Conservation (phyloP, 2,329 filamentous ascomycete species). For the Chaetomiaceae sp. region DNA sequence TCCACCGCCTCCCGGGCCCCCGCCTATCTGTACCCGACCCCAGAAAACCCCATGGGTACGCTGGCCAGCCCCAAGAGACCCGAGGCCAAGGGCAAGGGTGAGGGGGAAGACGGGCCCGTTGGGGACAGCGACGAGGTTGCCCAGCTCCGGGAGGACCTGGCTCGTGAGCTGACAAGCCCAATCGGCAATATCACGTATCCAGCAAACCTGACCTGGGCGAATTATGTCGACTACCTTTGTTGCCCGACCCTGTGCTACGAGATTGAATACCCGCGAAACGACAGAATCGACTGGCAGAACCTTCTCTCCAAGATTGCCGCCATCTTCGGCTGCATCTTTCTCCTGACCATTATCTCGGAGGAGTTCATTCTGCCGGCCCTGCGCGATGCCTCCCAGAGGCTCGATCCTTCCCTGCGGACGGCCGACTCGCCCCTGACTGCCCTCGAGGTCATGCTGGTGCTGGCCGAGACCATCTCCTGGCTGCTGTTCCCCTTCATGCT, state of each 20-base stretch:
- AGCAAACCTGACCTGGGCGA: constrained; percentile 73
- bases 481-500: constrained; percentile 97
- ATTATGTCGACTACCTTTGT: constrained; percentile 81
- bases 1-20: constrained; percentile 63
- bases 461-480: constrained; percentile 85
- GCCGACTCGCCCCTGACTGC: constrained; percentile 33
- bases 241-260: constrained; percentile 98
- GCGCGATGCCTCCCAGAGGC: constrained; percentile 57
- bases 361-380: constrained; percentile 94
- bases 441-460: constrained; percentile 68
- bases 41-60: constrained; percentile 47
- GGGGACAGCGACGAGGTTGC: constrained; percentile 51
- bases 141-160: constrained; percentile 77
- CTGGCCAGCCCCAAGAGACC: constrained; percentile 29
- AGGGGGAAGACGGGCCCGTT: constrained; percentile 24
- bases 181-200: constrained; percentile 88
- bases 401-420: constrained; percentile 39
- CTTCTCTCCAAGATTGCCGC: constrained; percentile 81
- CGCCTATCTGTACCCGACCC: constrained; percentile 70
- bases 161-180: constrained; percentile 84
- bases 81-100: constrained; percentile 26
- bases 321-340: constrained; percentile 93
- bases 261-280: constrained; percentile 83
- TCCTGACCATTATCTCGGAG: constrained; percentile 84
- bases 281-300: constrained; percentile 70